These are phyloP conservation scores for Phytopythium vexans DNA, from an alignment of 352 stramenopile species.

Conservation along the genomic window DNA sequence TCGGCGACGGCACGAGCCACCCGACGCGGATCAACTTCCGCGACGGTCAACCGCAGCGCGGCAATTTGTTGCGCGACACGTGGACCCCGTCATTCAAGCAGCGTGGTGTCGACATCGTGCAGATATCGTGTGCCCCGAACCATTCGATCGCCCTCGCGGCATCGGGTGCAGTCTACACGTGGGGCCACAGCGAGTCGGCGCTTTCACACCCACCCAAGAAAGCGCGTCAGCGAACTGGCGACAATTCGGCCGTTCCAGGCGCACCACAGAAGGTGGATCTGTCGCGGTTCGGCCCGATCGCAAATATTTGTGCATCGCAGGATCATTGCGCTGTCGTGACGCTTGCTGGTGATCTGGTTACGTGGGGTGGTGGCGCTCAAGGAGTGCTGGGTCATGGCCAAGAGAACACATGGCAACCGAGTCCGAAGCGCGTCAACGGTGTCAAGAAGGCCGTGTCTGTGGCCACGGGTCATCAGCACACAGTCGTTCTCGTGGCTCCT, in stretches of 20 bases:
- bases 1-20: constrained; percentile 67
- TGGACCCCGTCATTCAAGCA: constrained; percentile 62
- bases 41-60: constrained; percentile 22
- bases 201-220: constrained; percentile 37
- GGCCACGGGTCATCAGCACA: constrained; percentile 72
- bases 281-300: constrained; percentile 34
- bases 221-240: constrained; percentile 11
- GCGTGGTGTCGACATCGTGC: constrained; percentile 48
- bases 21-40: constrained; percentile 64
- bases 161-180: constrained; percentile 69
- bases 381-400: constrained; percentile 68
- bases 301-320: constrained; percentile 67
- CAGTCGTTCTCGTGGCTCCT: constrained; percentile 59
- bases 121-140: constrained; percentile 72
- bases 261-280: constrained; percentile 48
- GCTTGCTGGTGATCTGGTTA: constrained; percentile 57
- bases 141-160: constrained; percentile 75
- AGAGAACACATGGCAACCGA: constrained; percentile 74
- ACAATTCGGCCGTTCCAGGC: constrained; percentile 18
- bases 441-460: constrained; percentile 74
- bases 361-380: constrained; percentile 68
- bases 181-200: constrained; percentile 66
- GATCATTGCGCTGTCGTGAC: constrained; percentile 79
- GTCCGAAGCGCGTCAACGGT: constrained; percentile 67
- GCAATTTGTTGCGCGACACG: constrained; percentile 42